Evolutionary conservation across 1,284 basidiomycete genomes (phyloP).

Genomic region (Sanghuangporus sanghuang): DNA sequence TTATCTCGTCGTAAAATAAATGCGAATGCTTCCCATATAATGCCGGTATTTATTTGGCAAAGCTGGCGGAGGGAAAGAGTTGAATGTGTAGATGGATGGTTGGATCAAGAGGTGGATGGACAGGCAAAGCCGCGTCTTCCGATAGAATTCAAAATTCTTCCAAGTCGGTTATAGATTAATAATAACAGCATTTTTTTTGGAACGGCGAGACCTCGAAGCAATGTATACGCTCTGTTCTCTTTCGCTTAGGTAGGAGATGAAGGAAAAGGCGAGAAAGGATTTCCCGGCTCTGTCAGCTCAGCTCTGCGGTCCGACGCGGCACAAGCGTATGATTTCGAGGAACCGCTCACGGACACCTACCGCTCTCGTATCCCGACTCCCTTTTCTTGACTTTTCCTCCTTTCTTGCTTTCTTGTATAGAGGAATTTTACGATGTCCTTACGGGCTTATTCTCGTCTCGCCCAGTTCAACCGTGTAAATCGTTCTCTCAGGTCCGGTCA

Average conservation of each 20-base stretch:
- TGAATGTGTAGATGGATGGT: constrained; percentile 12
- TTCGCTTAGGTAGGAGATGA: background rate
- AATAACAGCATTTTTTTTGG: background rate
- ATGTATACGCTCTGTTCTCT: too few relatives aligned
- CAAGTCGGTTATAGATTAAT: background rate
- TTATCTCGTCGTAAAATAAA: background rate
- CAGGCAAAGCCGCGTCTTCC: background rate
- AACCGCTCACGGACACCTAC: background rate
- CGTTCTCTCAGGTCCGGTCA: background rate
- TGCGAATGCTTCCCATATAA: constrained; percentile 1
- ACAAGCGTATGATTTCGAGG: background rate
- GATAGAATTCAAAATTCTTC: background rate
- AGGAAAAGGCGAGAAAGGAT: background rate
- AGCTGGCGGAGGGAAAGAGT: background rate
- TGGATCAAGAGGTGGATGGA: background rate
- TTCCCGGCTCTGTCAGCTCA: background rate
- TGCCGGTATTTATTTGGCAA: background rate
- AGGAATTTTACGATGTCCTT: background rate
- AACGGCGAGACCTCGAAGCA: too few relatives aligned
- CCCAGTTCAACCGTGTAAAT: constrained; percentile 1
- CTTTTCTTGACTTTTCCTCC: background rate
- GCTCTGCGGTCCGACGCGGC: background rate
- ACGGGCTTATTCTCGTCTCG: background rate
- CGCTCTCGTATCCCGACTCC: background rate
- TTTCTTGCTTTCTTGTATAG: background rate